Conservation (phyloP, 768 basidiomycete species). For the Cystoderma amianthinum region DNA sequence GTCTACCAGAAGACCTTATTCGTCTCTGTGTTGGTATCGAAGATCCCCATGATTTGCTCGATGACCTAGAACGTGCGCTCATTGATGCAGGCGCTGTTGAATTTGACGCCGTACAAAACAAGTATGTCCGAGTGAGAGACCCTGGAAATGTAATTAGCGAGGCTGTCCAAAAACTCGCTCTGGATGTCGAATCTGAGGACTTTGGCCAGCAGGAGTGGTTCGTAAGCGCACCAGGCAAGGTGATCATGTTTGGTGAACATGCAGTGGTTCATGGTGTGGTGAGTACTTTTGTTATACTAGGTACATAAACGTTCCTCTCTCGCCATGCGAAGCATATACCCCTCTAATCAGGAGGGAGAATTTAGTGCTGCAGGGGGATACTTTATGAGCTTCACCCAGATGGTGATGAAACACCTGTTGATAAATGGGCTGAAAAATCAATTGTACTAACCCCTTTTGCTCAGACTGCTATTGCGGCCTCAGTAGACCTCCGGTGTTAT, state of each 20-base stretch:
- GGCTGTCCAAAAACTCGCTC: conserved; percentile 65
- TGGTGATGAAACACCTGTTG: conserved; percentile 4
- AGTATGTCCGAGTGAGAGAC: conserved; percentile 33
- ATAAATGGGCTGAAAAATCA: not conserved
- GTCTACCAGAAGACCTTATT: conserved; percentile 97
- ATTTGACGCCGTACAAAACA: conserved; percentile 45
- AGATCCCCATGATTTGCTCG: conserved; percentile 86
- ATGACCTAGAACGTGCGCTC: conserved; percentile 91
- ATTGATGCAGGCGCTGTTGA: conserved; percentile 87
- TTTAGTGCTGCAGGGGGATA: not conserved
- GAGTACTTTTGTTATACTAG: conserved; percentile 26
- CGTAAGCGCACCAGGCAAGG: conserved; percentile 94
- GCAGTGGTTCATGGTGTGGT: conserved; percentile 97
- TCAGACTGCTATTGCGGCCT: conserved; percentile 91
- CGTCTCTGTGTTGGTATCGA: conserved; percentile 98
- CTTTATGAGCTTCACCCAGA: conserved; percentile 4
- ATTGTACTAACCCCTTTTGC: conserved; percentile 9
- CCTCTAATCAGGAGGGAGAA: not conserved
- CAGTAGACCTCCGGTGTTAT: conserved; percentile 94
- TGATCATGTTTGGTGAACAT: conserved; percentile 97
- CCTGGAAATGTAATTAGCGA: conserved; percentile 35
- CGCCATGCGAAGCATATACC: not conserved
- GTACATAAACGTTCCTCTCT: not conserved
- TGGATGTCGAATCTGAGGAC: conserved; percentile 15
- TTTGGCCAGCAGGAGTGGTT: conserved; percentile 59